A percentile compares a stretch with the other conserved stretches of the same genome.
phyloP scores from a whole-genome alignment of 2,329 filamentous ascomycete genomes.

The Cadophora gregata region DNA sequence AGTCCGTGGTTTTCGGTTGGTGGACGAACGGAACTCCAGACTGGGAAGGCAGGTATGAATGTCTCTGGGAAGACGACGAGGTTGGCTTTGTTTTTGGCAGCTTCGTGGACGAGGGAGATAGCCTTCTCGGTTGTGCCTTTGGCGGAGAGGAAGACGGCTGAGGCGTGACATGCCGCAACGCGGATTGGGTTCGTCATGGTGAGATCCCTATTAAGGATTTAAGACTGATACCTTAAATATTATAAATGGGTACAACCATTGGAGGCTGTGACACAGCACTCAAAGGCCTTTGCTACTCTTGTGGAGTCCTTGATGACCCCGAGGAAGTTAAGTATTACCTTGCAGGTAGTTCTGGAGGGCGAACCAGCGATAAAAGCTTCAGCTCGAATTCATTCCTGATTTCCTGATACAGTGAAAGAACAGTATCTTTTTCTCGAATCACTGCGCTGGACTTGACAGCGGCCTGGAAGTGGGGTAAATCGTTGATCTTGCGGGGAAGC shows the following conservation, averaged over 20 bases:
- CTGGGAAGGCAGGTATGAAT: slow-evolving; percentile 58
- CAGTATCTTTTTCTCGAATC: not conserved
- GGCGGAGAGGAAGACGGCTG: slow-evolving; percentile 55
- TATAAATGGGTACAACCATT: not conserved
- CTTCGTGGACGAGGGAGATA: slow-evolving; percentile 52
- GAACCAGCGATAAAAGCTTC: too few relatives aligned
- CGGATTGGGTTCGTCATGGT: not conserved
- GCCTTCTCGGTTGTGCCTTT: slow-evolving; percentile 53
- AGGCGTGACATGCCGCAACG: slow-evolving; percentile 46
- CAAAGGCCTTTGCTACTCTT: too few relatives aligned
- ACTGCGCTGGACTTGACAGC: not conserved
- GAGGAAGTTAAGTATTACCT: too few relatives aligned
- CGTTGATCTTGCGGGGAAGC: not conserved
- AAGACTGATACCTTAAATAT: not conserved
- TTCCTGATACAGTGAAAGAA: not conserved
- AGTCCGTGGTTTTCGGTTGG: slow-evolving; percentile 57
- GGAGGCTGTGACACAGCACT: too few relatives aligned
- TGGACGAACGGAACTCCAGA: slow-evolving; percentile 55
- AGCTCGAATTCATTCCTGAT: too few relatives aligned
- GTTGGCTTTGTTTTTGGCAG: slow-evolving; percentile 51
- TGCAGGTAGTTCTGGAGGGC: too few relatives aligned
- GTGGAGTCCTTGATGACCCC: too few relatives aligned
- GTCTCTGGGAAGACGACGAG: slow-evolving; percentile 61
- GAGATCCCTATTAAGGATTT: not conserved
- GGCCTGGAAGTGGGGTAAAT: not conserved